Evolutionary conservation across 257 asterid species (phyloP), one percentile per base, ranked within the genome.

Genomic region (Nemophila menziesii): DNA sequence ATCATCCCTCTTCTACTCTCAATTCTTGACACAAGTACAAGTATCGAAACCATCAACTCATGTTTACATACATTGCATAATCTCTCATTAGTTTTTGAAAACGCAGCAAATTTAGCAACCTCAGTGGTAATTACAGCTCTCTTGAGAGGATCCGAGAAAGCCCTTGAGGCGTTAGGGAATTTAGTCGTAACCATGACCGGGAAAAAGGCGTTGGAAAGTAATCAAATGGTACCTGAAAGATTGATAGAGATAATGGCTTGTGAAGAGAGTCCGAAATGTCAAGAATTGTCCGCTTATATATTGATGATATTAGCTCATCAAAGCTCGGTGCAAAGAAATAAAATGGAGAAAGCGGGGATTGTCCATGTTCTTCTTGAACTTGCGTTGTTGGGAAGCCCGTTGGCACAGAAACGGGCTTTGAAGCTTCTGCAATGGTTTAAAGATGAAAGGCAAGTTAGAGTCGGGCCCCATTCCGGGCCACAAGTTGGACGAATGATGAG

Each of bases 401-500:
- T 89, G 68, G 94, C 84, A 3, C 93, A 74, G 49, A 89, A 78
- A 50, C 69, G 97, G 39, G 95, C 97, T 8, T 9, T 84, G 33
- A 89, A 83, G 65, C 49, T 89, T 29, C 53, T 89, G 17, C 93
- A 84, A 40, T 84, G 97, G 97, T 84, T 89, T 45, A 89, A 84
- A 62, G 79, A 80, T 22, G 97, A 80, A 2, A 44, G 93, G 42
- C 89, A 65, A 43, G 68, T 41, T 52, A 69, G 72, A 43, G 67
- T 80, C 68, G 95, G 84, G 17, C 83, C 83, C 5, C 93, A 80
- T 43, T 83, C 95, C 14, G 97, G 97, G 34, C 95, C 95, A 20
- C 93, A 83, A 52, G 70, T 65, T 7, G 82, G 79, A 43, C 60
- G 81, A 33, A 11, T 58, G 0, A 11, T 33, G 11, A 4, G 36